A percentile compares a stretch with the other conserved stretches of the same genome.
Evolutionary conservation across 805 yeast genomes (phyloP).

Genomic region (Isabelozyma heimii): DNA sequence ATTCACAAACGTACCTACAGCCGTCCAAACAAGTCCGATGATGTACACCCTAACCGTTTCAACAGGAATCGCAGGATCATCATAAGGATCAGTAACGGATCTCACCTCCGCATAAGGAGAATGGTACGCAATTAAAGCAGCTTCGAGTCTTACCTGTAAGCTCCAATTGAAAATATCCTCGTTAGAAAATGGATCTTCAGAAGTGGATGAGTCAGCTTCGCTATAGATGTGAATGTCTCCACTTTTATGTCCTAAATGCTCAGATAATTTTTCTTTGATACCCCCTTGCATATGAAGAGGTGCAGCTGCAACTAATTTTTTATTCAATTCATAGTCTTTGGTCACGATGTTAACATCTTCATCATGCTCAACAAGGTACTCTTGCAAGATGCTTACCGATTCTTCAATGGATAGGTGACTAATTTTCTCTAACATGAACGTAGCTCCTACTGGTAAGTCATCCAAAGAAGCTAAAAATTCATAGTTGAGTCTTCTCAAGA

Average conservation of each 20-base stretch:
- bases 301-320: slow-evolving; percentile 8
- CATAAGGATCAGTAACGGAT: slow-evolving; percentile 27
- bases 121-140: slow-evolving; percentile 34
- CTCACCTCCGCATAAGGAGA: slow-evolving; percentile 33
- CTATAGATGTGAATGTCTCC: background rate
- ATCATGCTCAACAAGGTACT: slow-evolving; percentile 38
- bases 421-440: slow-evolving; percentile 33
- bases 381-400: slow-evolving; percentile 36
- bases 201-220: background rate
- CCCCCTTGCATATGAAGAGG: background rate
- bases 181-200: background rate
- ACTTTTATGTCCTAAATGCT: background rate
- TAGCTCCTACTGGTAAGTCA: slow-evolving; percentile 27
- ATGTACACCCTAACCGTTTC: slow-evolving; percentile 50
- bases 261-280: background rate
- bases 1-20: slow-evolving; percentile 52
- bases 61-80: slow-evolving; percentile 31
- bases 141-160: slow-evolving; percentile 37
- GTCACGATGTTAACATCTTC: slow-evolving; percentile 48
- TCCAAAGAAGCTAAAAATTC: slow-evolving; percentile 24
- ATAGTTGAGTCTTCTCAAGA: slow-evolving; percentile 24
- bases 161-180: slow-evolving; percentile 12
- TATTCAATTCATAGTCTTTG: slow-evolving; percentile 31
- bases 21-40: slow-evolving; percentile 48
- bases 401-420: slow-evolving; percentile 32